phyloP scores from a whole-genome alignment of 2,329 filamentous ascomycete genomes.

The Penicillium hordei region DNA sequence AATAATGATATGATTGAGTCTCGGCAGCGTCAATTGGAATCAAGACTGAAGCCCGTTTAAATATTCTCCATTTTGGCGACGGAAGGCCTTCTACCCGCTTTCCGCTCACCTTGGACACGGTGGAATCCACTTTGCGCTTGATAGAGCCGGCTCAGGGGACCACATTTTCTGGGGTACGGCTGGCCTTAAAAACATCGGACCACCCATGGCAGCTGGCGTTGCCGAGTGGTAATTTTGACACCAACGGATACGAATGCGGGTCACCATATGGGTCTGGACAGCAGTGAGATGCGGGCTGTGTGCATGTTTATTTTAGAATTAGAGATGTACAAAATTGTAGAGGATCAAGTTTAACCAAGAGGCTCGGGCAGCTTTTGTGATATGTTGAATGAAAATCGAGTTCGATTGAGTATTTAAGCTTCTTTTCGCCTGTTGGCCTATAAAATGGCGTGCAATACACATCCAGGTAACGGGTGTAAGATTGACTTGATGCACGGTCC shows the following conservation, averaged over 20 bases:
- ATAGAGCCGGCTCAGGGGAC: neutral
- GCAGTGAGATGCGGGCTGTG: neutral
- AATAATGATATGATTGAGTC: no score
- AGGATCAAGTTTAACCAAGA: neutral
- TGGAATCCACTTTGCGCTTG: constrained; percentile 4
- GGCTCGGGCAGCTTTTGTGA: neutral
- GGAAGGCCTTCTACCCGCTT: constrained; percentile 9
- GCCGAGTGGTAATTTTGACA: constrained; percentile 9
- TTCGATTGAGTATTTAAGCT: neutral
- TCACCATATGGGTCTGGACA: neutral
- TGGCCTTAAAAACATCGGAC: neutral
- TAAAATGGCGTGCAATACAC: neutral
- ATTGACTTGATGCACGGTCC: no score
- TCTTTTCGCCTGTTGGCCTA: neutral
- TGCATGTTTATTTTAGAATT: neutral
- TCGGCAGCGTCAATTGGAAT: neutral
- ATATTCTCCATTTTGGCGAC: constrained; percentile 5
- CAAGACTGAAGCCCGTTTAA: neutral
- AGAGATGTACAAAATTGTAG: neutral
- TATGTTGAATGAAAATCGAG: neutral
- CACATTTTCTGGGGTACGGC: constrained; percentile 4
- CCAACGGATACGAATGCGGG: neutral
- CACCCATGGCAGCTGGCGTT: neutral
- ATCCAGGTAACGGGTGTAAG: neutral
- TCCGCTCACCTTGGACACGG: constrained; percentile 6